Evolutionary conservation across 2,329 filamentous ascomycete species (phyloP), one percentile per base, ranked within the genome.

Genomic region (Aspergillus quadrilineatus): DNA sequence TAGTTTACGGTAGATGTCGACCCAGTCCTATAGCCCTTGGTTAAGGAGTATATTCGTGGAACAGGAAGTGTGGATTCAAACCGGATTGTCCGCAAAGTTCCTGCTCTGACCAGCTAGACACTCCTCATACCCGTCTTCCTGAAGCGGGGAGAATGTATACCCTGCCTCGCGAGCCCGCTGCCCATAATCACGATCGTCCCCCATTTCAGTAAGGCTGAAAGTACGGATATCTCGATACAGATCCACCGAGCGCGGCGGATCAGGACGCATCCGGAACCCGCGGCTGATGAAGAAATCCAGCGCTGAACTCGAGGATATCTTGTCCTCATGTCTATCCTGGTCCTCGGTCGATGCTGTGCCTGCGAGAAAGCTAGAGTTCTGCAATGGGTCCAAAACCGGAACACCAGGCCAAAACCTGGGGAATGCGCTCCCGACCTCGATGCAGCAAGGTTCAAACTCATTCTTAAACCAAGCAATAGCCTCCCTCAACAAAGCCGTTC

Each of bases 341-440:
- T 12, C 12, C 34, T 14, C 34, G 14, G 34, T 14, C 4, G 34
- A 37, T 9, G 4, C 14, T 37, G 12, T 12, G 14, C 10, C 32
- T 10, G 4, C 2, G 34, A 1, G 9, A 37, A 34, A 34, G 4
- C 32, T 12, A 8, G 32, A 34, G 6, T 6, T 15, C 6, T 4
- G 22, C 15, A 15, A 42, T 4, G 39, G 39, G 4, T 7, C n/a
- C 17, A 7, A 2, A 22, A 42, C 39, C 2, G 76, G 77, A 3
- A 79, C 69, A 2, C 74, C 75, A 4, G 77, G 77, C 74, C 76
- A 80, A 57, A 80, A 75, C n/a, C 77, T 67, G 32, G 78, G 78
- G 42, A 77, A 76, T 2, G 64, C 60, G 48, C 66, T 69, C 29
- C 66, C 67, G 28, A 71, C 58, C 5, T 68, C 62, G n/a, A 68